Evolutionary conservation across 2,329 filamentous ascomycete genomes (phyloP).

Genomic region (Colletotrichum godetiae): DNA sequence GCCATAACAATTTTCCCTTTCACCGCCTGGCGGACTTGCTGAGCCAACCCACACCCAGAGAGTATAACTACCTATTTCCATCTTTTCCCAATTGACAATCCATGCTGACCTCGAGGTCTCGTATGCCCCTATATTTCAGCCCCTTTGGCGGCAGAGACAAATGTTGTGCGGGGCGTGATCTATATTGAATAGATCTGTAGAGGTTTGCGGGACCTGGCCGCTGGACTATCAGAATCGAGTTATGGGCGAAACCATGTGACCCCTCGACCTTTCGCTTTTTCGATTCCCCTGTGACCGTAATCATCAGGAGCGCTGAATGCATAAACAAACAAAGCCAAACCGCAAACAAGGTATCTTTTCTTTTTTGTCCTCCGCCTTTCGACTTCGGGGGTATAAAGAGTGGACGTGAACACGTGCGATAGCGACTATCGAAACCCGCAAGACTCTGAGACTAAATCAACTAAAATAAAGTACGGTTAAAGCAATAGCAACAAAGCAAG

Average conservation of each 20-base stretch:
- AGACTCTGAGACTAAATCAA: conserved; percentile 39
- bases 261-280: conserved; percentile 29
- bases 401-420: conserved; percentile 37
- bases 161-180: background rate
- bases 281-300: conserved; percentile 13
- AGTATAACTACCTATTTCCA: conserved; percentile 14
- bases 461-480: conserved; percentile 40
- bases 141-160: background rate
- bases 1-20: conserved; percentile 24
- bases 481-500: conserved; percentile 44
- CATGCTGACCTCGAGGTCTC: background rate
- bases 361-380: conserved; percentile 34
- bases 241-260: conserved; percentile 7
- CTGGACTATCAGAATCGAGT: conserved; percentile 6
- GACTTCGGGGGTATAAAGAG: conserved; percentile 39
- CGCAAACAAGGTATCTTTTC: conserved; percentile 36
- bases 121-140: background rate
- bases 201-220: background rate
- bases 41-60: conserved; percentile 12
- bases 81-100: background rate
- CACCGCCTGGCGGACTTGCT: conserved; percentile 17
- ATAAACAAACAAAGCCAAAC: conserved; percentile 26
- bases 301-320: conserved; percentile 16
- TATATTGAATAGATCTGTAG: background rate
- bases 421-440: conserved; percentile 37